Percentiles rank a stretch among this genome's conserved stretches.
Conservation (phyloP, 2,329 filamentous ascomycete genomes). For the Mycocentrospora acerina region DNA sequence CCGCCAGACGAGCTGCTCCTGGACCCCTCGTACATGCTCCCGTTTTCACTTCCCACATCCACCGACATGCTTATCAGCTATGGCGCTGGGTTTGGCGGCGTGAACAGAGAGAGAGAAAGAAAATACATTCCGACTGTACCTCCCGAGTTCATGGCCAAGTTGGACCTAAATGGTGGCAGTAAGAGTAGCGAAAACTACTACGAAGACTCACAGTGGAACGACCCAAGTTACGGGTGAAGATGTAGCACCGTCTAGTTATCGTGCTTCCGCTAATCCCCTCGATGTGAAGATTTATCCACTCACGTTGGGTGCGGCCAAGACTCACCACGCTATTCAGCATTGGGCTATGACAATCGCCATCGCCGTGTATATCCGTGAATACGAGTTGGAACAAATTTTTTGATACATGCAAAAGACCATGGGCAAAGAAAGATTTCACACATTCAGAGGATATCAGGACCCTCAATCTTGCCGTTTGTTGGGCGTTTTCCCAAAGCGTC, state of each 20-base stretch:
- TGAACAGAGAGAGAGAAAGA: conserved; percentile 85
- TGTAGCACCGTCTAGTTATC: background rate
- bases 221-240: conserved; percentile 37
- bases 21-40: conserved; percentile 88
- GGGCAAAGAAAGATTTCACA: too few species aligned
- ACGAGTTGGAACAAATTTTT: too few species aligned
- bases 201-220: conserved; percentile 35
- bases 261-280: conserved; percentile 7
- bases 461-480: too few species aligned
- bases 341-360: too few species aligned
- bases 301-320: conserved; percentile 1
- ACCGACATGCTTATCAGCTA: conserved; percentile 98
- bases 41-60: conserved; percentile 91
- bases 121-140: conserved; percentile 97
- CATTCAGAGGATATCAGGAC: too few species aligned
- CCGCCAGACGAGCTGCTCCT: conserved; percentile 75
- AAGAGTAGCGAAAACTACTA: conserved; percentile 35
- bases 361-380: too few species aligned
- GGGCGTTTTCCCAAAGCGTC: background rate
- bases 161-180: conserved; percentile 61
- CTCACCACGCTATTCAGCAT: too few species aligned
- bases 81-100: conserved; percentile 88
- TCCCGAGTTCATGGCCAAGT: conserved; percentile 85
- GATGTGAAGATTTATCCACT: conserved; percentile 2
- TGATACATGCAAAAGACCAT: too few species aligned